phyloP scores from a whole-genome alignment of 371 early-diverging fungal genomes.

The Entomophthora muscae region DNA sequence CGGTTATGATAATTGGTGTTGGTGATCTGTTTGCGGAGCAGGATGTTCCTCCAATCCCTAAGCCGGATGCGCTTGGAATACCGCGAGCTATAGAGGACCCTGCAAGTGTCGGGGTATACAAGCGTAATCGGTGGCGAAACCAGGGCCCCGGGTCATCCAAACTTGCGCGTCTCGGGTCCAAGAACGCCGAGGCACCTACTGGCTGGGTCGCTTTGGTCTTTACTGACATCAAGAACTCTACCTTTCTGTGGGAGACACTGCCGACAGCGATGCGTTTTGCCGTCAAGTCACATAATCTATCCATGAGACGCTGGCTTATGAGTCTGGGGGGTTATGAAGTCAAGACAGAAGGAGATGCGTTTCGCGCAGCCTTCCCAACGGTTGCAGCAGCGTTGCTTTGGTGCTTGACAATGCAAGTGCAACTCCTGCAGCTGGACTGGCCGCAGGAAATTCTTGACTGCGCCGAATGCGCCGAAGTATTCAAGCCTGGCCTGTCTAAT shows the following conservation, averaged over 20 bases:
- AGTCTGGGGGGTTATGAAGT: slow-evolving; percentile 89
- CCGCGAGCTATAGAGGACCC: slow-evolving; percentile 2
- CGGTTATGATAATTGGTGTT: slow-evolving; percentile 73
- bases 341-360: slow-evolving; percentile 94
- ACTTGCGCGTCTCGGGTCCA: slow-evolving; percentile 44
- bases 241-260: slow-evolving; percentile 80
- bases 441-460: slow-evolving; percentile 72
- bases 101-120: slow-evolving; percentile 1
- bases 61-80: slow-evolving; percentile 11
- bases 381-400: slow-evolving; percentile 72
- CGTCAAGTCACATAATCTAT: slow-evolving; percentile 70
- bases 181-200: slow-evolving; percentile 62
- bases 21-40: slow-evolving; percentile 43
- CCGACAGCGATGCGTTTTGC: slow-evolving; percentile 76
- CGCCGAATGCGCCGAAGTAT: slow-evolving; percentile 60
- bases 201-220: slow-evolving; percentile 81
- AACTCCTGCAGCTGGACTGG: slow-evolving; percentile 77
- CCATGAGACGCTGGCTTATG: slow-evolving; percentile 69
- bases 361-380: slow-evolving; percentile 86
- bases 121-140: slow-evolving; percentile 22
- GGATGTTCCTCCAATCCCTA: background rate
- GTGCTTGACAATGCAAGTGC: slow-evolving; percentile 77
- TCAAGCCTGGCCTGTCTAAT: slow-evolving; percentile 22
- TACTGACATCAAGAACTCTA: slow-evolving; percentile 91
- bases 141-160: slow-evolving; percentile 36